phyloP scores from a whole-genome alignment of 1,284 basidiomycete species.

The Entoloma clypeatum region DNA sequence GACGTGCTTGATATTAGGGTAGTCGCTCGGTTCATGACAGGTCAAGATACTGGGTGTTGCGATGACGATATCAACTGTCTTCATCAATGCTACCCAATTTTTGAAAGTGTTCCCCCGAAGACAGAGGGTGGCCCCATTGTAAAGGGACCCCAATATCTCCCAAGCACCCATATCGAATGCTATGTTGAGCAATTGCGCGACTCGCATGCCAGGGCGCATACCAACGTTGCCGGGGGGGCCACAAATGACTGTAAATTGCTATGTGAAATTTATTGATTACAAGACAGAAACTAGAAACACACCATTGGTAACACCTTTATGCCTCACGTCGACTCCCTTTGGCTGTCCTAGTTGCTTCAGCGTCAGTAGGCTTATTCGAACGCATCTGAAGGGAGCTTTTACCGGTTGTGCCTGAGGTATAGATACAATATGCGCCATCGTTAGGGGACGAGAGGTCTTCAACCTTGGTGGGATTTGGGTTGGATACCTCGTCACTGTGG shows the following conservation, averaged over 20 bases:
- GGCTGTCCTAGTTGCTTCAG: slow-evolving; percentile 45
- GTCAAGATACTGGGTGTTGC: slow-evolving; percentile 51
- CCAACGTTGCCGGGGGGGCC: slow-evolving; percentile 51
- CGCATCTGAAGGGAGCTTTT: slow-evolving; percentile 17
- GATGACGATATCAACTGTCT: slow-evolving; percentile 54
- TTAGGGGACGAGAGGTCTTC: slow-evolving; percentile 37
- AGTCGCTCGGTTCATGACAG: slow-evolving; percentile 50
- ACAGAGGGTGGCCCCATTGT: slow-evolving; percentile 54
- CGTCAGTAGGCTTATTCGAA: slow-evolving; percentile 7
- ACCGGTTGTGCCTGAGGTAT: slow-evolving; percentile 48
- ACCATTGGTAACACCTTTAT: slow-evolving; percentile 57
- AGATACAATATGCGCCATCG: slow-evolving; percentile 55
- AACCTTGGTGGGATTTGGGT: slow-evolving; percentile 31
- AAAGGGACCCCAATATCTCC: slow-evolving; percentile 55
- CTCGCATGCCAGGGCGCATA: slow-evolving; percentile 52
- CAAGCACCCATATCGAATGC: slow-evolving; percentile 65
- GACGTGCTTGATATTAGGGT: slow-evolving; percentile 53
- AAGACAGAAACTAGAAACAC: too few species aligned
- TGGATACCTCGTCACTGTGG: slow-evolving; percentile 18
- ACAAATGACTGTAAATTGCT: slow-evolving; percentile 43
- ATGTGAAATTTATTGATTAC: too few species aligned
- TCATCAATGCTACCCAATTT: slow-evolving; percentile 55
- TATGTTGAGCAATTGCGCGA: slow-evolving; percentile 57
- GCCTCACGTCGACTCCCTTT: slow-evolving; percentile 58
- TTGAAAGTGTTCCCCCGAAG: slow-evolving; percentile 56